Base-by-base conservation (phyloP, 2,329 filamentous ascomycete genomes). In the Fusarium protoensiforme region DNA sequence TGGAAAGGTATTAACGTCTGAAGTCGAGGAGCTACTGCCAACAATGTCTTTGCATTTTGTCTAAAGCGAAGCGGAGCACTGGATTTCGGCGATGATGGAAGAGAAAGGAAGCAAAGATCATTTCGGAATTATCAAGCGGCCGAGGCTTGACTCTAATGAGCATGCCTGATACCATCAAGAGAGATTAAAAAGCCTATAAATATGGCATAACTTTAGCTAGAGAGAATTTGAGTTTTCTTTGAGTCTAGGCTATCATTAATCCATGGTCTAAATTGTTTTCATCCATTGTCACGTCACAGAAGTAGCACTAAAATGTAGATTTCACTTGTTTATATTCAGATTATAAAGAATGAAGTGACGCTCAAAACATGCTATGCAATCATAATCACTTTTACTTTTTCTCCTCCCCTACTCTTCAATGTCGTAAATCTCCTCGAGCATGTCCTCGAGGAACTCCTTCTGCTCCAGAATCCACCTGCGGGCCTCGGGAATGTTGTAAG, bases 371-470 rank as follows among this genome's bases (percentile, higher is more conserved):
- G 29, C 39, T n/a, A 22, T 41, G 20, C 20, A 36, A 22, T 9
- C 16, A 27, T n/a, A 58, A 58, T 22, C 31, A 64, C 36, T 61
- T 65, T 65, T 61, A 18, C 20, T n/a, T 33, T 20, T 38, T 24
- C 7, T 13, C 29, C 7, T 41, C 39, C 5, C 16, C 14, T 51
- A 54, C 7, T 63, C 60, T 38, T 70, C 38, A 20, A 70, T 29
- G 36, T 70, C 61, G 11, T 70, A 65, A 36, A 70, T 68, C 31
- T 70, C 68, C 4, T n/a, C 61, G 0, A 69, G 68, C 61, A 77
- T 74, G 7, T 71, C 68, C 20, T 77, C 66, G n/a, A 79, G 60
- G n/a, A 72, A 73, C 16, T 77, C 39, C 35, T 67, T 74, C 62
- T 80, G 78, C 43, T 72, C 71, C 11, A 61, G 24, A 11, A 79